phyloP scores from a whole-genome alignment of 768 basidiomycete genomes.

The Lactarius tabidus region DNA sequence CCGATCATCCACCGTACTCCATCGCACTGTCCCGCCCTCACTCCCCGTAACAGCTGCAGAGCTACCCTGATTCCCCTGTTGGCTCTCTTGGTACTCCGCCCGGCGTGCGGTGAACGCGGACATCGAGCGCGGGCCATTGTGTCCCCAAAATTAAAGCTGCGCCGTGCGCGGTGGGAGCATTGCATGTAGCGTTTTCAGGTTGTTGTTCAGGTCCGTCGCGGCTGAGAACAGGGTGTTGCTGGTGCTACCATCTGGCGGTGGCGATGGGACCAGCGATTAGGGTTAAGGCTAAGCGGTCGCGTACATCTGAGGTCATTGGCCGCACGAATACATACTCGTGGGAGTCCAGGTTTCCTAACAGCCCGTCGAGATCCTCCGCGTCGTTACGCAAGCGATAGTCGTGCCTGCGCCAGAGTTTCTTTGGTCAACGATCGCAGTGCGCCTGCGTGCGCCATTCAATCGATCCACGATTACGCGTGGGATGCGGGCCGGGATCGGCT shows the following conservation, averaged over 20 bases:
- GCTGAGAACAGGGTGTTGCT: slow-evolving; percentile 7
- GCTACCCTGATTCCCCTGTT: no score
- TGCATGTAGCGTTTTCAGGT: slow-evolving; percentile 58
- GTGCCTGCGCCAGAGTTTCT: slow-evolving; percentile 79
- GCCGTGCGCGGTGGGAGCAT: slow-evolving; percentile 77
- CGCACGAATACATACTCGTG: slow-evolving; percentile 84
- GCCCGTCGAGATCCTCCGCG: no score
- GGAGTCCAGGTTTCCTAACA: slow-evolving; percentile 52
- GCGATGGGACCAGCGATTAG: no score
- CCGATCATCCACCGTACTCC: neutral
- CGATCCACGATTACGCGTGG: slow-evolving; percentile 27
- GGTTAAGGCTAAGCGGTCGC: no score
- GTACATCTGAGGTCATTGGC: slow-evolving; percentile 79
- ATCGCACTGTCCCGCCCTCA: no score
- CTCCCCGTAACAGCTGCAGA: neutral
- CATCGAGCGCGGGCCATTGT: slow-evolving; percentile 84
- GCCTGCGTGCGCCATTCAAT: slow-evolving; percentile 37
- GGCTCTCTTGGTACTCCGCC: slow-evolving; percentile 5
- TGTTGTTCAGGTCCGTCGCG: slow-evolving; percentile 51
- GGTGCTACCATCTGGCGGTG: no score
- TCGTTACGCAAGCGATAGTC: slow-evolving; percentile 72
- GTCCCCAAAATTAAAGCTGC: slow-evolving; percentile 81
- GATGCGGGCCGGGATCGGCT: slow-evolving; percentile 87
- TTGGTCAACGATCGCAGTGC: slow-evolving; percentile 75
- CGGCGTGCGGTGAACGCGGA: slow-evolving; percentile 40